Percentiles rank a stretch among this genome's conserved stretches.
Conservation (phyloP, 176 grass and related monocot species). For the Aegilops sharonensis region DNA sequence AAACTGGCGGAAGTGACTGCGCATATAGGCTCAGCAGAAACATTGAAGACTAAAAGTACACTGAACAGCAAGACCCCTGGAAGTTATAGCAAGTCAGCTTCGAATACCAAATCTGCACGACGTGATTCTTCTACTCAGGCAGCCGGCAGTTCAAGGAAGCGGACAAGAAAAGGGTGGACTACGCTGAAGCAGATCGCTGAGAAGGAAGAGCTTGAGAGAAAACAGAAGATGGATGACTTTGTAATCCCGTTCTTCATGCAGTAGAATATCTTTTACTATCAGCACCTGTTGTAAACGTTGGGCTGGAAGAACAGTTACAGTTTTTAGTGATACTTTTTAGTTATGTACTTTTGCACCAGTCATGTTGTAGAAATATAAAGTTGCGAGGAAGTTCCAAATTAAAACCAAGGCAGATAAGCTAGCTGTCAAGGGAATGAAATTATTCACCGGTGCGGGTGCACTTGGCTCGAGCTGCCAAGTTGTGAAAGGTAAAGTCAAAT, state of each 20-base stretch:
- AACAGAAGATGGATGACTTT: slow-evolving; percentile 55
- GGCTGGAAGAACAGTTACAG: neutral
- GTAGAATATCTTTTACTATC: neutral
- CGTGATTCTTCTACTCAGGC: neutral
- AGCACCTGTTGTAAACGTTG: too few relatives aligned
- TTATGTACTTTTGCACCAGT: neutral
- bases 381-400: neutral
- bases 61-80: slow-evolving; percentile 14
- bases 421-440: neutral
- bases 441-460: too few relatives aligned
- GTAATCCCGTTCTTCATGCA: slow-evolving; percentile 62
- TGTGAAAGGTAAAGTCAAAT: neutral
- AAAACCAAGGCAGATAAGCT: neutral
- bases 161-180: slow-evolving; percentile 46
- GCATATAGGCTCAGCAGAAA: neutral
- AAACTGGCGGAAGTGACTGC: slow-evolving; percentile 9
- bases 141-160: slow-evolving; percentile 56
- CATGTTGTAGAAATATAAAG: neutral
- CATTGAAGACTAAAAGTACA: slow-evolving; percentile 18
- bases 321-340: neutral
- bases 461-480: neutral
- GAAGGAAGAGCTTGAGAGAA: slow-evolving; percentile 50
- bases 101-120: slow-evolving; percentile 8
- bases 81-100: slow-evolving; percentile 16
- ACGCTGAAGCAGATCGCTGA: slow-evolving; percentile 52